Evolutionary conservation across 1,284 basidiomycete species (phyloP).

Genomic region (Trichosporon sp.): DNA sequence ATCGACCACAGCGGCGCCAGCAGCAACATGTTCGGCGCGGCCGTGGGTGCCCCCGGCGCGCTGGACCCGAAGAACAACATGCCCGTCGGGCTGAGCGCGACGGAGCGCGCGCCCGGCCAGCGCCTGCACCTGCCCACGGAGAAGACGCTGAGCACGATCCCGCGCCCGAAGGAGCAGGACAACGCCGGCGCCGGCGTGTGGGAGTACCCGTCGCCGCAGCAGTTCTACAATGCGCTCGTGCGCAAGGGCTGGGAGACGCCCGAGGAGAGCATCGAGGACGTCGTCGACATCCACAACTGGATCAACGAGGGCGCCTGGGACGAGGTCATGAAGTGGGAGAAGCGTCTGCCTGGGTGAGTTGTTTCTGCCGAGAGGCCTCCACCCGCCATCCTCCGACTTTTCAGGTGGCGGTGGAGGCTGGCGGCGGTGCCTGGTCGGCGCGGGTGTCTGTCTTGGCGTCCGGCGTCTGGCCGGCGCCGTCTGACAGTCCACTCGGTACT

Average conservation of each 20-base stretch:
- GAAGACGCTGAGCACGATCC: slow-evolving; percentile 78
- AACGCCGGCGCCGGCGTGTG: slow-evolving; percentile 55
- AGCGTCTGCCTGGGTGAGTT: slow-evolving; percentile 54
- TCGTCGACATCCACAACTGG: slow-evolving; percentile 98
- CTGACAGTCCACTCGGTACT: too few species aligned
- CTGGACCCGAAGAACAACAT: slow-evolving; percentile 87
- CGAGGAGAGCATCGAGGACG: slow-evolving; percentile 90
- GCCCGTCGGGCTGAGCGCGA: slow-evolving; percentile 62
- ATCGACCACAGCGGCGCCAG: slow-evolving; percentile 33
- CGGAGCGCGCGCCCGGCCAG: slow-evolving; percentile 47
- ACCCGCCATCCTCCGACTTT: background rate
- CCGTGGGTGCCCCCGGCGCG: slow-evolving; percentile 16
- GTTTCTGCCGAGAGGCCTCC: background rate
- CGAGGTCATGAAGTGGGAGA: slow-evolving; percentile 93
- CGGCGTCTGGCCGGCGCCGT: too few species aligned
- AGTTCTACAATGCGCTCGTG: slow-evolving; percentile 96
- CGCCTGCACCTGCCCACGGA: slow-evolving; percentile 64
- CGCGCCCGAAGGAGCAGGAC: slow-evolving; percentile 57
- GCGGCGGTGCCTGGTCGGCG: too few species aligned
- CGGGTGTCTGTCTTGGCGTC: too few species aligned
- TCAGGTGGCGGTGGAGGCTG: background rate
- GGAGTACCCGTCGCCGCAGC: slow-evolving; percentile 98
- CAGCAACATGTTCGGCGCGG: slow-evolving; percentile 7
- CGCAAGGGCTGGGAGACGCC: slow-evolving; percentile 98
- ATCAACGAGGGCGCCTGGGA: slow-evolving; percentile 95